Evolutionary conservation across 164 flowering plant genomes (phyloP), one percentile per base, ranked within the genome.

Genomic region (Dillenia turbinata): DNA sequence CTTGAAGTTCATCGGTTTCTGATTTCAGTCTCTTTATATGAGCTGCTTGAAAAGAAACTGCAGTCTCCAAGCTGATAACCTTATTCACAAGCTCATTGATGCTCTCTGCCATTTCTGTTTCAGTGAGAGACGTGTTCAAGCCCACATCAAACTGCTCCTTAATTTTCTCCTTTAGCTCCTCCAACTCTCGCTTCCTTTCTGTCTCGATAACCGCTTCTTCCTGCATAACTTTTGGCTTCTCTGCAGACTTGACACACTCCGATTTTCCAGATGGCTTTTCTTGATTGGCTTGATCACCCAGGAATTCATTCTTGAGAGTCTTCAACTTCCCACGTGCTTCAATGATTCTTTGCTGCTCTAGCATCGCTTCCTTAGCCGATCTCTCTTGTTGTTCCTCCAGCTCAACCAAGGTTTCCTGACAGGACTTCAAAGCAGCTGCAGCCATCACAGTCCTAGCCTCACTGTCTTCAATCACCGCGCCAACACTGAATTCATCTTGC

Each of bases 361-460:
- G 59, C 70, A 48, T 68, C 44, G 94, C 79, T 57, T 84, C 87
- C 55, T 65, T 68, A 10, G 66, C 71, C 0, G 79, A 69, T 49
- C 13, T 67, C 65, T 80, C 79, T 60, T 83, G 90, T 64, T 82
- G 80, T 64, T 77, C 81, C 63, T 83, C 75, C 69, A 90, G 62
- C 61, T 71, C 59, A 47, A 71, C 58, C 69, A 90, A 69, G 13
- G 83, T 81, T 43, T 81, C 85, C 44, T 83, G 73, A 67, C 94
- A 90, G 46, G 92, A 83, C 58, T 76, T 74, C 19, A 90, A 52
- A n/a, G 92, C 93, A 3, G 85, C 74, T 46, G 80, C 67, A 7
- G 90, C 86, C 93, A 90, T 90, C 61, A 90, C 54, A 19, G 54
- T 74, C 13, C 88, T 78, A 59, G 93, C 93, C 46, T 87, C 96